Percentiles rank a stretch among this genome's conserved stretches.
Conservation (phyloP, 2,329 filamentous ascomycete species). For the Cladobotryum protrusum region DNA sequence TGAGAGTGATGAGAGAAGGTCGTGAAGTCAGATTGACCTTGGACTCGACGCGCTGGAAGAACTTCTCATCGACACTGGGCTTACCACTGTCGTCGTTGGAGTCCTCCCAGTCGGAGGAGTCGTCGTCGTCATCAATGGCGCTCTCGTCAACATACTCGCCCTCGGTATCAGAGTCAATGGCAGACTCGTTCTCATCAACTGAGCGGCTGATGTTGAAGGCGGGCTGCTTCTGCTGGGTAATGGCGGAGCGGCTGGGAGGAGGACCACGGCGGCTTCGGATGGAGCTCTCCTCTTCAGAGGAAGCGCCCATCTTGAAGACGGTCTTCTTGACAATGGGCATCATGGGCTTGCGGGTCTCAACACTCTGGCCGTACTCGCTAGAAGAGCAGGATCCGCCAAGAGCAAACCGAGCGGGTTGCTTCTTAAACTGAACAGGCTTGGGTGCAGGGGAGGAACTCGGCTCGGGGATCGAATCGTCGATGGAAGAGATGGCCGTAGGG, state of each 20-base stretch:
- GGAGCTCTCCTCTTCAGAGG: conserved; percentile 75
- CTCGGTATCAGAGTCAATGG: conserved; percentile 34
- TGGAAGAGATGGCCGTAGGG: conserved; percentile 43
- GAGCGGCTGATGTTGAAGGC: conserved; percentile 70
- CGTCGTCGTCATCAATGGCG: conserved; percentile 70
- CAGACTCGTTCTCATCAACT: conserved; percentile 44
- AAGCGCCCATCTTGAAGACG: conserved; percentile 49
- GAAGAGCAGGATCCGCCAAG: conserved; percentile 81
- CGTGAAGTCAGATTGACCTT: conserved; percentile 77
- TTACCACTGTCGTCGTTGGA: conserved; percentile 76
- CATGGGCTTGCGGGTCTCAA: conserved; percentile 36
- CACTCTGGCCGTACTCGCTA: conserved; percentile 44
- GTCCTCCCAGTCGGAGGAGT: conserved; percentile 54
- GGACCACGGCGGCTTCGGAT: conserved; percentile 50
- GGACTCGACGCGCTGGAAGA: conserved; percentile 90
- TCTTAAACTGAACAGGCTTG: conserved; percentile 64
- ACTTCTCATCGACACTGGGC: conserved; percentile 72
- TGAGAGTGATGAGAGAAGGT: conserved; percentile 81
- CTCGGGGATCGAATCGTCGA: conserved; percentile 54
- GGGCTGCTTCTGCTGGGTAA: conserved; percentile 57
- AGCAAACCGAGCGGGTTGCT: conserved; percentile 55
- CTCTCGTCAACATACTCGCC: conserved; percentile 71
- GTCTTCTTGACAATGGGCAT: conserved; percentile 26
- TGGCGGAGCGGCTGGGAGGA: conserved; percentile 35
- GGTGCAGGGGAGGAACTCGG: conserved; percentile 48